Evolutionary conservation across 2,329 filamentous ascomycete genomes (phyloP).

Genomic region (Aspergillus ochraceoroseus): DNA sequence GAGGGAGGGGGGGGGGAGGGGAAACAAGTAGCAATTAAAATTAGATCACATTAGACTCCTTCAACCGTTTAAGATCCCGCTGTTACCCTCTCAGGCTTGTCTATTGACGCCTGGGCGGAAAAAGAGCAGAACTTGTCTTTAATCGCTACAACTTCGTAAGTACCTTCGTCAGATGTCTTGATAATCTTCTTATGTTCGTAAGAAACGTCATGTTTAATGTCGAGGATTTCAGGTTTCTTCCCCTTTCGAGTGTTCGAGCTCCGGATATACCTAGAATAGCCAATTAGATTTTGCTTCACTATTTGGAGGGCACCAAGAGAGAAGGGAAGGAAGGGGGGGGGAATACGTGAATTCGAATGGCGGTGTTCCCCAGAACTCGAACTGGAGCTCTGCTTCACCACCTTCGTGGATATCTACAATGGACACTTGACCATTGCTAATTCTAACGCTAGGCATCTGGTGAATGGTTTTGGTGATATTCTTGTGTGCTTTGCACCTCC

Average conservation of each 20-base stretch:
- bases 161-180: constrained; percentile 85
- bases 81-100: constrained; percentile 43
- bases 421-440: constrained; percentile 75
- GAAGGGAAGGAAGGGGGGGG: not conserved
- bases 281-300: constrained; percentile 13
- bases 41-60: constrained; percentile 19
- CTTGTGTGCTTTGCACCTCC: constrained; percentile 73
- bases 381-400: constrained; percentile 84
- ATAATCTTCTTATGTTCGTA: constrained; percentile 77
- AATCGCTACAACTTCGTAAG: constrained; percentile 94
- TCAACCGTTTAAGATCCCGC: constrained; percentile 16
- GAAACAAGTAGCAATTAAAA: constrained; percentile 17
- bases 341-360: constrained; percentile 87
- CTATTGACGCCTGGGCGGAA: constrained; percentile 61
- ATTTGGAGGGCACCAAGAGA: too few species aligned
- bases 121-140: constrained; percentile 91
- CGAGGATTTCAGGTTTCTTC: constrained; percentile 72
- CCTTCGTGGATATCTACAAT: constrained; percentile 95
- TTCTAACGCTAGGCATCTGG: constrained; percentile 82
- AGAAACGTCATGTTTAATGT: constrained; percentile 83
- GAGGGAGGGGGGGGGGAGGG: constrained; percentile 13
- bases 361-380: constrained; percentile 91
- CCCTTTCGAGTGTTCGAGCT: constrained; percentile 78
- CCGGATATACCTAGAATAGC: constrained; percentile 62
- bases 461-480: constrained; percentile 80